phyloP scores from a whole-genome alignment of 140 eudicot genomes.

The Oenanthe javanica region DNA sequence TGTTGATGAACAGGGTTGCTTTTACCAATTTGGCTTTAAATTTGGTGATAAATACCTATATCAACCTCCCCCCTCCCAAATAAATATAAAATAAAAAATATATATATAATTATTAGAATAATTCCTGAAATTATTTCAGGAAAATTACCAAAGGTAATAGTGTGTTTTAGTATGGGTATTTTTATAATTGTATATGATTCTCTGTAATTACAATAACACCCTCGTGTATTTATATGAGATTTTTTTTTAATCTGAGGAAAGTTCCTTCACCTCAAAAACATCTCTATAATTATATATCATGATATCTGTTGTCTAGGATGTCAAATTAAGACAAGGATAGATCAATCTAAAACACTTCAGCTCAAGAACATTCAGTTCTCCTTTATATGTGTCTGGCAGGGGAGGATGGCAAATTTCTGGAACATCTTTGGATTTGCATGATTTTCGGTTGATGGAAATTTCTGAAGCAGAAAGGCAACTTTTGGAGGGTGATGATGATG shows the following conservation, averaged over 20 bases:
- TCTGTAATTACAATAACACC: too few relatives aligned
- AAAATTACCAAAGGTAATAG: too few relatives aligned
- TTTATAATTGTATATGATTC: too few relatives aligned
- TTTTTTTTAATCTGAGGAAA: too few relatives aligned
- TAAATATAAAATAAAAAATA: too few relatives aligned
- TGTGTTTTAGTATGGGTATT: too few relatives aligned
- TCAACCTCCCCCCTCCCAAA: background rate
- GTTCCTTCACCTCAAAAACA: too few relatives aligned
- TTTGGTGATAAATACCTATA: background rate
- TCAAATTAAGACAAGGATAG: background rate
- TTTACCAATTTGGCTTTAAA: background rate
- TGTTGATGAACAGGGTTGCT: background rate
- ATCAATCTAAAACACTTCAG: background rate
- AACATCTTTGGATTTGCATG: conserved; percentile 71
- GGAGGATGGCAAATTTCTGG: conserved; percentile 97
- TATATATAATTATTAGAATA: too few relatives aligned
- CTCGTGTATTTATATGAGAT: too few relatives aligned
- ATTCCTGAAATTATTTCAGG: too few relatives aligned
- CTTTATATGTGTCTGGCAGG: conserved; percentile 25
- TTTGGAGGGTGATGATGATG: conserved; percentile 83
- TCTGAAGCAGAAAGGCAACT: conserved; percentile 85
- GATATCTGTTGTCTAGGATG: background rate
- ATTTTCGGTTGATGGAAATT: conserved; percentile 85
- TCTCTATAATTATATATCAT: too few relatives aligned
- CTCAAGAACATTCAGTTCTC: background rate